Base-by-base conservation (phyloP, 805 yeast species). In the Blastobotrys mokoenaii region DNA sequence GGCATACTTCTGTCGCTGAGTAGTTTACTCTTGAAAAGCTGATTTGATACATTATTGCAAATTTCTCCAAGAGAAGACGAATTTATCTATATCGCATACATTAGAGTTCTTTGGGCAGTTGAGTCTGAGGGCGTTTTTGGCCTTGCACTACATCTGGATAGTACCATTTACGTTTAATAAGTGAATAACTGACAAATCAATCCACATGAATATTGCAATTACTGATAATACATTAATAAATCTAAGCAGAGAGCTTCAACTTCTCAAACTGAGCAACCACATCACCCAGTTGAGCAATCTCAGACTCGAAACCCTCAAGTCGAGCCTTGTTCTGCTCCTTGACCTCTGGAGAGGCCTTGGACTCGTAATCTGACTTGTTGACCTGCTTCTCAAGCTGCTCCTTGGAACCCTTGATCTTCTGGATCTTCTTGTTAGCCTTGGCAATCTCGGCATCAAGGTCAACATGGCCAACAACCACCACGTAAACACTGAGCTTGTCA, bases 391-490 rank as follows among this genome's bases (percentile, higher is more conserved):
- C 78, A 50, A 85, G 73, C 59, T 76, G 74, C 51, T 72, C 73
- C 59, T 77, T 74, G 51, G 77, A 68, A 56, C 77, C 80, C 54
- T 69, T 65, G 38, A 82, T 76, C 65, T 82, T 83, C 49, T 65
- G 74, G 58, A 89, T 73, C 71, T 84, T 90, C 74, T 78, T 79
- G 58, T 71, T 65, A 33, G 88, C 93, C 74, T 90, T 93, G 55
- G 71, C 61, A 58, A 93, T 84, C 70, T 93, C 97, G 46, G 83
- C 83, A 58, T 88, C 97, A 55, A 89, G 76, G 65, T 90, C 97
- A 55, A 93, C 80, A 62, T 84, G 89, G 45, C 97, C 98, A 73
- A 87, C 89, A 47, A 90, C 96, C 63, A 93, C 73, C 27, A 90
- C 77, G 59, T 87, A 96, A 16, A 89, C 97, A 49, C 79, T 82